Base-by-base conservation (phyloP, 108 stramenopile genomes). In the Nitzschia putrida region DNA sequence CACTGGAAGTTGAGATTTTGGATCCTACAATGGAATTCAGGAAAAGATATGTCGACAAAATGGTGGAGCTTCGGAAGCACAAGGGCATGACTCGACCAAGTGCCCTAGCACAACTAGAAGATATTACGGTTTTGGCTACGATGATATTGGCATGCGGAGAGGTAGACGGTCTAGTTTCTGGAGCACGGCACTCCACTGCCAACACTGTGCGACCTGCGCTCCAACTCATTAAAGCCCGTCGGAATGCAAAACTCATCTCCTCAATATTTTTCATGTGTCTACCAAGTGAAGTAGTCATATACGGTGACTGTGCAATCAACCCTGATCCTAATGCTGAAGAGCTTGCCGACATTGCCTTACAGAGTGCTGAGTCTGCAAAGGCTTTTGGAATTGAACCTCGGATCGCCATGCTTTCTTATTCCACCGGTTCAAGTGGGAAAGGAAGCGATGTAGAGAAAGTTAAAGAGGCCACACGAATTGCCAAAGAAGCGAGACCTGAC, bases 281-380 rank as follows among this genome's bases (percentile, higher is more conserved):
- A 7, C 61, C 54, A 0, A 72, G 75, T 55, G 64, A 71, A 42
- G 81, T 78, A 1, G 23, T 75, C 20, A 51, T 77, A 0, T 82
- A 71, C 45, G 78, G 74, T 55, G 82, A 83, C 52, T 83, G 82
- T 49, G 82, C 78, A 2, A 67, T 83, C 58, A 79, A 79, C 66
- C 66, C 72, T 3, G 74, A 74, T 57, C 82, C 82, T 1, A 68
- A 54, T 41, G 74, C 82, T 16, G 74, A 67, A 0, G 63, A 83
- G 52, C 70, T 83, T 21, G 78, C 82, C 16, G 65, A 76, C 58
- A 83, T 82, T 60, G 82, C 82, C 18, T 12, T 83, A 2, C 51
- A 53, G 13, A 60, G 64, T 41, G 78, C 82, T 4, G 60, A 42
- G 25, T 71, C 73, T 22, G 78, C 78, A 14, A 38, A 69, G 18